Evolutionary conservation across 164 flowering plant species (phyloP), one percentile per base, ranked within the genome.

Genomic region (Cinnamomum chago): DNA sequence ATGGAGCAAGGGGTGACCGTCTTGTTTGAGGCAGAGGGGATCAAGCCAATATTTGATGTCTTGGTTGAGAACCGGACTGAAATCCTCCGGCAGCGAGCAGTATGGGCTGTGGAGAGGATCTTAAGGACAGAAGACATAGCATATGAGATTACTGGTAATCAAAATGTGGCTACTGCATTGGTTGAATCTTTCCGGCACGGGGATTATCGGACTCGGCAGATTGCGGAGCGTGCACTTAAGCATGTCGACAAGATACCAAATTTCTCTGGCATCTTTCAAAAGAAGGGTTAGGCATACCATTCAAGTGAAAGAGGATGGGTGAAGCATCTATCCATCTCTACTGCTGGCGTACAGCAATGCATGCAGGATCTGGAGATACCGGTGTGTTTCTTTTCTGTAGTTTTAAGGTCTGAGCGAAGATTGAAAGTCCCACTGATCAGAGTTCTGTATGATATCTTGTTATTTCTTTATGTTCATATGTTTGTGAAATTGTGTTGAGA

Each of bases 101-200:
- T 83, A 47, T 80, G 75, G 79, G 83, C 83, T 24, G 77, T 78
- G 3, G 85, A 83, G 65, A 78, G 85, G 72, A 62, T 83, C 66
- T 52, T 80, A 69, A 76, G 85, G 68, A 80, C 72, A 14, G 83
- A 76, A 47, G 85, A 80, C 23, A 78, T 80, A 24, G 83, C 85
- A 2, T 33, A n/a, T 52, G 81, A 80, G 64, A 73, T 83, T 65
- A 74, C 85, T 50, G 80, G 86, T 6, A 83, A 91, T 81, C 95
- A 82, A 17, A 93, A 88, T 78, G 84, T 92, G 65, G 82, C 87
- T 71, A 82, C 97, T n/a, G 99, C 97, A 12, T 91, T 95, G 28
- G 97, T 95, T 11, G 99, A 95, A 82, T 97, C 98, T 27, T 95
- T 92, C 86, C 90, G 90, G 66, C 83, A 91, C 79, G 97, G 84